phyloP scores from a whole-genome alignment of 2,329 filamentous ascomycete genomes.

The Rutstroemia sp. region DNA sequence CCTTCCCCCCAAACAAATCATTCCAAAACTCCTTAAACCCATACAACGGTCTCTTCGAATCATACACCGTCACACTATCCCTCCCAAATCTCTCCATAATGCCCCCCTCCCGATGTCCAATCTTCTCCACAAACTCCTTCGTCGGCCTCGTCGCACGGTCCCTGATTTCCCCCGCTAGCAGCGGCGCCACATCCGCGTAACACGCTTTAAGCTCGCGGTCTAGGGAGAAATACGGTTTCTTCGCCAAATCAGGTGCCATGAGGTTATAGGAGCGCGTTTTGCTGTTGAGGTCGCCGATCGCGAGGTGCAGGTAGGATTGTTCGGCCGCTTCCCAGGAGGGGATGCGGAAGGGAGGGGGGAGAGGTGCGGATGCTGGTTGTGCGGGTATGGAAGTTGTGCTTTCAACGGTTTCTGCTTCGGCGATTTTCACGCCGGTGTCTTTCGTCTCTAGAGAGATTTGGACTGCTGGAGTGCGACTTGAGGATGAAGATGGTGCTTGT shows the following conservation, averaged over 20 bases:
- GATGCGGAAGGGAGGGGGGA: slow-evolving; percentile 66
- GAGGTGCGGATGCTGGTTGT: slow-evolving; percentile 18
- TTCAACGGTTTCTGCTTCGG: background rate
- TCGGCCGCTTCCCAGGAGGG: slow-evolving; percentile 67
- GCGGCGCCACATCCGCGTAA: slow-evolving; percentile 78
- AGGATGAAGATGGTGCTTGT: slow-evolving; percentile 23
- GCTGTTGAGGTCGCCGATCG: slow-evolving; percentile 70
- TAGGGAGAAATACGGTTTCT: slow-evolving; percentile 84
- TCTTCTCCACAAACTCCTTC: slow-evolving; percentile 34
- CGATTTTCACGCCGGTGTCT: slow-evolving; percentile 4
- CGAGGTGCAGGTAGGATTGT: slow-evolving; percentile 64
- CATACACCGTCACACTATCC: slow-evolving; percentile 56
- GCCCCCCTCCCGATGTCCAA: slow-evolving; percentile 39
- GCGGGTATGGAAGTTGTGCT: slow-evolving; percentile 3
- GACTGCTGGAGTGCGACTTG: slow-evolving; percentile 7
- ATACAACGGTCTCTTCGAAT: slow-evolving; percentile 69
- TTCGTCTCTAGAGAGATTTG: slow-evolving; percentile 17
- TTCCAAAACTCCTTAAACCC: slow-evolving; percentile 86
- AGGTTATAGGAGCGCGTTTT: slow-evolving; percentile 87
- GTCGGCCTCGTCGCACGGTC: slow-evolving; percentile 51
- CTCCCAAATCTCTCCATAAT: slow-evolving; percentile 56
- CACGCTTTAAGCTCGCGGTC: slow-evolving; percentile 75
- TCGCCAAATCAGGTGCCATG: slow-evolving; percentile 85
- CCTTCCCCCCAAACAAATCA: slow-evolving; percentile 52
- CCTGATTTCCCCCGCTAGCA: slow-evolving; percentile 63